Base-by-base conservation (phyloP, 2,329 filamentous ascomycete species). In the Fusarium mangiferae region DNA sequence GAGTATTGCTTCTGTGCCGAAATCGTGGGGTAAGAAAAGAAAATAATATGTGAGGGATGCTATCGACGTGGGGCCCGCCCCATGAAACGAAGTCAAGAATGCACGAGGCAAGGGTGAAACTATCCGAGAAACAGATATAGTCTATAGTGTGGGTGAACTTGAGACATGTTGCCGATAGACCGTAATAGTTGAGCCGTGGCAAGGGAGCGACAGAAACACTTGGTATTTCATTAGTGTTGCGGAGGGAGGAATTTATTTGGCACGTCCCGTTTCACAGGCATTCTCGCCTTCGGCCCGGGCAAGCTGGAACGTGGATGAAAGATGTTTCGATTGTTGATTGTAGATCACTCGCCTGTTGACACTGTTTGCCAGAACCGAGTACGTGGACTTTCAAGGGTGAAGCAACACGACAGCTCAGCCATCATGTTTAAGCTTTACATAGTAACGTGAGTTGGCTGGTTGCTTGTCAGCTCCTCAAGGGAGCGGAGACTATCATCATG, bases 31-130 rank as follows among this genome's bases (percentile, higher is more conserved):
- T 65, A 55, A 35, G 46, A 41, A 28, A 38, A 48, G 55, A 55
- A 59, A 24, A 14, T 42, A 45, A 71, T 72, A 74, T 74, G 71
- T 68, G 70, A 73, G 66, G 71, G 57, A 68, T 72, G 36, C n/a
- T 74, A 71, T 73, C 26, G 67, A 72, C 49, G 61, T 68, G 71
- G 71, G 66, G 55, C 36, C 42, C 45, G 41, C 28, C 51, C 36
- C 35, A 62, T 73, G 70, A 73, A 73, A 73, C 70, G 38, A 42
- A n/a, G 41, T 59, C 58, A 59, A 69, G 70, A 73, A 73, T 49
- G 58, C 56, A 56, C 49, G 70, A 73, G 39, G 59, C 66, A 73
- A 73, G 70, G 70, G 69, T 71, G 68, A 70, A 70, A 70, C 67
- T 60, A 26, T 35, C 38, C 52, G 38, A 66, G 67, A 70, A 70